Evolutionary conservation across 805 yeast genomes (phyloP), one percentile per base, ranked within the genome.

Genomic region (Starmerella riodocensis): DNA sequence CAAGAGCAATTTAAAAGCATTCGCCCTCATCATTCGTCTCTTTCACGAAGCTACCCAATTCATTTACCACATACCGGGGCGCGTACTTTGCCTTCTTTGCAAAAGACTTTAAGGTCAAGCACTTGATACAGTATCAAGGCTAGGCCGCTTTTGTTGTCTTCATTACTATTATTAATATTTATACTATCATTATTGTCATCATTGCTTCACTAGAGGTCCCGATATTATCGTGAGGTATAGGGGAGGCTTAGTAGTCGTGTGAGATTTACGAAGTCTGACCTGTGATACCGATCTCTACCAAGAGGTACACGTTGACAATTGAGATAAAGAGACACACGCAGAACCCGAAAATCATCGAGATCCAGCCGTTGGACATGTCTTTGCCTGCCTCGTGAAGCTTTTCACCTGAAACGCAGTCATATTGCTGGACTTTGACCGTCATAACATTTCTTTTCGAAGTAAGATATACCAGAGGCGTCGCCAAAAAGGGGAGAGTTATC

Each of bases 401-500:
- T 1, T 23, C 40, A 13, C 21, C 26, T 3, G 20, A 18, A 2
- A 36, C 29, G 21, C 29, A 40, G 19, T 40, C 40, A 26, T 52
- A 52, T 11, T 47, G 20, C 21, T 35, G 17, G 19, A 35, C 32
- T n/a, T 38, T 25, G 42, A 30, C 56, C 17, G 45, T 65, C 96
- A 86, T 85, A 34, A 78, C 70, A 12, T 69, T 57, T 51, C 72
- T 76, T 37, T 66, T 69, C 36, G 82, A 72, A 1, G 95, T 86
- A 58, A 85, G 79, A 53, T 75, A 85, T 34, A 85, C 72, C 54
- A 85, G 64, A 5, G 95, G 95, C 1, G 93, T 88, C 7, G 86
- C 73, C 32, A 83, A 67, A 48, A 85, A 78, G 8, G 95, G 95
- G 42, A 85, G 66, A 33, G 86, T 66, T 37, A 86, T 69, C 2